Conservation (phyloP, 352 stramenopile genomes). For the Phytophthora sp. region DNA sequence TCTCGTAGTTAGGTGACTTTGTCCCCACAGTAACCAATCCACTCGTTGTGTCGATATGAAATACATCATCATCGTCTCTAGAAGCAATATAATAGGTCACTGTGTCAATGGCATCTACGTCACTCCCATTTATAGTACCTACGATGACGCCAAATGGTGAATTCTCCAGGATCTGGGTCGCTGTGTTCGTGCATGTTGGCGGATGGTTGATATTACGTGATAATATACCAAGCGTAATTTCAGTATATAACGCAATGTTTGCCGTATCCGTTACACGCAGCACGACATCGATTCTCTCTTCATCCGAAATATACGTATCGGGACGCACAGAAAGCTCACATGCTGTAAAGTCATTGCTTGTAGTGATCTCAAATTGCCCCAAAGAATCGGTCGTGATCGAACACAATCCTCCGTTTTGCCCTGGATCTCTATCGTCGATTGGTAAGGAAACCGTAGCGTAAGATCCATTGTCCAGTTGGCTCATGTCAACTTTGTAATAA, state of each 20-base stretch:
- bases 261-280: conserved; percentile 45
- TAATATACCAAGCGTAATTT: conserved; percentile 47
- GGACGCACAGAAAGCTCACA: conserved; percentile 26
- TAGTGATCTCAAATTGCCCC: conserved; percentile 36
- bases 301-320: conserved; percentile 17
- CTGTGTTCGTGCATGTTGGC: conserved; percentile 33
- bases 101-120: conserved; percentile 40
- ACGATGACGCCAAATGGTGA: conserved; percentile 26
- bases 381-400: conserved; percentile 39
- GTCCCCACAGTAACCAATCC: conserved; percentile 45
- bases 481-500: conserved; percentile 51
- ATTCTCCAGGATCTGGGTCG: conserved; percentile 55
- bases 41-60: conserved; percentile 52
- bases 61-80: conserved; percentile 46
- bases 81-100: conserved; percentile 48
- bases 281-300: conserved; percentile 15
- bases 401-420: conserved; percentile 48
- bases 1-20: conserved; percentile 56
- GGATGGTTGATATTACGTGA: conserved; percentile 59
- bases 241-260: conserved; percentile 38
- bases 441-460: conserved; percentile 46
- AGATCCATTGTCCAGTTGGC: conserved; percentile 46
- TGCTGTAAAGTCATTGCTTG: conserved; percentile 15
- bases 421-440: conserved; percentile 53
- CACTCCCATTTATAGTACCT: conserved; percentile 40